A percentile compares a stretch with the other conserved stretches of the same genome.
These are phyloP conservation scores for Blastocystis sp. DNA, from an alignment of 352 stramenopile species.

Conservation along the genomic window DNA sequence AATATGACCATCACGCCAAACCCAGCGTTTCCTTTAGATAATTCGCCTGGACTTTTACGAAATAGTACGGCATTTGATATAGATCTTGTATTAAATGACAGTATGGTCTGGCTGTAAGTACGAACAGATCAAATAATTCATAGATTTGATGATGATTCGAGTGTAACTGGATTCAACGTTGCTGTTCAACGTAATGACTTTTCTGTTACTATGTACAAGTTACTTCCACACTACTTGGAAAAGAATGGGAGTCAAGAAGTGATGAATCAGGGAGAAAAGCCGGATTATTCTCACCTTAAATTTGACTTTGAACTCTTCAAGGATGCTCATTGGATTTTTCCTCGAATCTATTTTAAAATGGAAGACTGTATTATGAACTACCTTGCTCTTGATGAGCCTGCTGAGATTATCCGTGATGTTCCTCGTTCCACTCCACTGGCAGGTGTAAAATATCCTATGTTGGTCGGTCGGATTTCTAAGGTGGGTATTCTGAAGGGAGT, in stretches of 20 bases:
- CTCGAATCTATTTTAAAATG: slow-evolving; percentile 13
- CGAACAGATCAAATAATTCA: background rate
- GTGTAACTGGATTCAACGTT: slow-evolving; percentile 42
- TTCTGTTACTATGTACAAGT: slow-evolving; percentile 32
- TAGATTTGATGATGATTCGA: slow-evolving; percentile 55
- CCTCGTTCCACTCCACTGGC: background rate
- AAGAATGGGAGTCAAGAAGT: background rate
- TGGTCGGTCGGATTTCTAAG: slow-evolving; percentile 1
- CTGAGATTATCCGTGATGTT: background rate
- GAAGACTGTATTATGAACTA: background rate
- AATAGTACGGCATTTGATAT: slow-evolving; percentile 40
- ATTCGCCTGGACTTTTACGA: background rate
- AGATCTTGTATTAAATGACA: background rate
- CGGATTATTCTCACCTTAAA: slow-evolving; percentile 33
- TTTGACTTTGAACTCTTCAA: slow-evolving; percentile 13
- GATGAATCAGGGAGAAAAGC: background rate
- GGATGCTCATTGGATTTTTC: background rate
- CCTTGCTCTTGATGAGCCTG: background rate
- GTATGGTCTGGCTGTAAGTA: slow-evolving; percentile 2
- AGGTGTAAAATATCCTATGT: background rate
- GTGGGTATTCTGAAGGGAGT: slow-evolving; percentile 32
- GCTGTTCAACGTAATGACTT: background rate
- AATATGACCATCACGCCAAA: background rate
- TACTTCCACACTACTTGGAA: slow-evolving; percentile 22
- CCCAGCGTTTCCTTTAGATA: background rate